Percentiles rank a stretch among this genome's conserved stretches.
These are phyloP conservation scores for Saxispiralis lemnorum DNA, from an alignment of 495 filamentous ascomycete genomes.

Conservation along the genomic window DNA sequence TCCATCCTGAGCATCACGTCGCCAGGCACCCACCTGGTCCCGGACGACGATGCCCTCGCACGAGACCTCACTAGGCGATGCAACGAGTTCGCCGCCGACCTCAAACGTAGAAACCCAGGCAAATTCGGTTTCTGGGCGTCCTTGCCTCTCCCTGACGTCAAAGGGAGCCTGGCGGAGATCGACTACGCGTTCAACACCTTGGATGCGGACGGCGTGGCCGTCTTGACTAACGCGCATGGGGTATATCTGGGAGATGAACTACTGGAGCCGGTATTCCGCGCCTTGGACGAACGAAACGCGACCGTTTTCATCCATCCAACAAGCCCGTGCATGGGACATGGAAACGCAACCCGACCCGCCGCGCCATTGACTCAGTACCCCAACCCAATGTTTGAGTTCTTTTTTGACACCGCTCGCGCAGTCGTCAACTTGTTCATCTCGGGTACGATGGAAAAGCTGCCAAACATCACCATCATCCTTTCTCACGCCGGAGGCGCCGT, in stretches of 20 bases:
- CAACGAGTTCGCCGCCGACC: slow-evolving; percentile 27
- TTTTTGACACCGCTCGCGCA: slow-evolving; percentile 36
- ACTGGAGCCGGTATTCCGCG: slow-evolving; percentile 28
- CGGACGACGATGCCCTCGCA: slow-evolving; percentile 21
- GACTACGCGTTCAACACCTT: slow-evolving; percentile 22
- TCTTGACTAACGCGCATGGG: slow-evolving; percentile 32
- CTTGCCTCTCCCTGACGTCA: slow-evolving; percentile 32
- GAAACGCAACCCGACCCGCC: slow-evolving; percentile 6
- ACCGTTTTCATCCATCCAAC: slow-evolving; percentile 39
- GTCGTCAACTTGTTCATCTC: slow-evolving; percentile 33
- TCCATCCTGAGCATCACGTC: slow-evolving; percentile 36
- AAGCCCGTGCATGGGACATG: slow-evolving; percentile 16
- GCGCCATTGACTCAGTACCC: slow-evolving; percentile 21
- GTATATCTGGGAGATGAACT: slow-evolving; percentile 32
- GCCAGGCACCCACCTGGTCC: slow-evolving; percentile 31
- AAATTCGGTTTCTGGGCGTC: slow-evolving; percentile 34
- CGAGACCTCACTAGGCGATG: slow-evolving; percentile 19
- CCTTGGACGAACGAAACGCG: slow-evolving; percentile 18
- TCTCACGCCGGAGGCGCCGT: slow-evolving; percentile 34
- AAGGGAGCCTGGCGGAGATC: slow-evolving; percentile 29
- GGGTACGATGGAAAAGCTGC: slow-evolving; percentile 28
- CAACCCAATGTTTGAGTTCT: slow-evolving; percentile 36
- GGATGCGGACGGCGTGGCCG: slow-evolving; percentile 31
- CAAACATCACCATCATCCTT: slow-evolving; percentile 30
- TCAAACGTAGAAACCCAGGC: slow-evolving; percentile 23